These are phyloP conservation scores for Geotrichum klebahnii DNA, from an alignment of 1,139 yeast genomes.

Conservation along the genomic window DNA sequence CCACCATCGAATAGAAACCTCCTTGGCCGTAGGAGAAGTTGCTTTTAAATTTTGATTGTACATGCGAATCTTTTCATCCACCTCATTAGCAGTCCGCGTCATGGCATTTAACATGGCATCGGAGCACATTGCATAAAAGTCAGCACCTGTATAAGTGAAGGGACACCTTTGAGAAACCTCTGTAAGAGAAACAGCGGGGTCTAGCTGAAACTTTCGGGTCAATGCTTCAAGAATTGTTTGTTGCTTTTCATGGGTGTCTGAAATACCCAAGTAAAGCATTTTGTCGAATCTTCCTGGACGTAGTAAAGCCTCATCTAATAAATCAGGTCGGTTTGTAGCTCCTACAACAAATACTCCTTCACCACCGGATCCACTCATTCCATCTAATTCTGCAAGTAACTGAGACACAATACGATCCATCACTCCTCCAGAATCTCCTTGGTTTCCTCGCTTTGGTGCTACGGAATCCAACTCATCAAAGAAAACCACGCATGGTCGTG, in stretches of 20 bases:
- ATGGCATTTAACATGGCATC: conserved; percentile 95
- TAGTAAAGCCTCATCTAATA: conserved; percentile 85
- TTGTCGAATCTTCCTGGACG: conserved; percentile 97
- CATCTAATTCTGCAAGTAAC: conserved; percentile 87
- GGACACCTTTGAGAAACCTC: conserved; percentile 71
- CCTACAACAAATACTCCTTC: conserved; percentile 97
- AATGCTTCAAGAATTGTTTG: conserved; percentile 79
- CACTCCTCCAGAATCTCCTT: conserved; percentile 97
- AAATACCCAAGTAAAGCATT: conserved; percentile 85
- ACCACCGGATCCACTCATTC: conserved; percentile 82
- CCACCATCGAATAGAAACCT: conserved; percentile 77
- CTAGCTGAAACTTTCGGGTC: conserved; percentile 71
- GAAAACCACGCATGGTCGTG: conserved; percentile 94
- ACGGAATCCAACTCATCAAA: conserved; percentile 96
- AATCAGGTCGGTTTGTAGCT: conserved; percentile 93
- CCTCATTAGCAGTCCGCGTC: conserved; percentile 78
- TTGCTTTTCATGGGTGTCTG: conserved; percentile 88
- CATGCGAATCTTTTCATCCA: conserved; percentile 58
- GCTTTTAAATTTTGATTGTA: conserved; percentile 45
- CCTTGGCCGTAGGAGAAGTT: conserved; percentile 27
- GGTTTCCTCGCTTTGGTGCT: conserved; percentile 96
- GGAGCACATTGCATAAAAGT: conserved; percentile 89
- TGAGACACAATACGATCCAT: conserved; percentile 98
- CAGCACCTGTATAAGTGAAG: conserved; percentile 93
- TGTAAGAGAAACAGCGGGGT: conserved; percentile 55